phyloP scores from a whole-genome alignment of 805 yeast species.

The Pichia sporocuriosa region DNA sequence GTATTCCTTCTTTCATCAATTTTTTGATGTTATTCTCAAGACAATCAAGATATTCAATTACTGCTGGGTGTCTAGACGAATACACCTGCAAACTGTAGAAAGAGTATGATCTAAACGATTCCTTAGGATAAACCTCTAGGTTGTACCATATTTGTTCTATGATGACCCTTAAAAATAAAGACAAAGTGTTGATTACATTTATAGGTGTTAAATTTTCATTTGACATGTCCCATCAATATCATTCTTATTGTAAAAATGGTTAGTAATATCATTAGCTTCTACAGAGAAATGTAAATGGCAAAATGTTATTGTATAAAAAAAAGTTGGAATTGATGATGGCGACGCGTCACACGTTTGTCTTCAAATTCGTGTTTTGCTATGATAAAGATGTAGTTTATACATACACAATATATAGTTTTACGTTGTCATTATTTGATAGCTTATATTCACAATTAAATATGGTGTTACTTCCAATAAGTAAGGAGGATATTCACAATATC shows the following conservation, averaged over 20 bases:
- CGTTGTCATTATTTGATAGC: too few species aligned
- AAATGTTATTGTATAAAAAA: too few species aligned
- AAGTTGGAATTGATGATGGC: too few species aligned
- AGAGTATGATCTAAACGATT: slow-evolving; percentile 38
- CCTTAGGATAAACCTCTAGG: slow-evolving; percentile 45
- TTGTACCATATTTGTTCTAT: slow-evolving; percentile 47
- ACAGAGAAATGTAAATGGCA: too few species aligned
- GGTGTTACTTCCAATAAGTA: slow-evolving; percentile 35
- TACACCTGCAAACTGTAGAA: slow-evolving; percentile 39
- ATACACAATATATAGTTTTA: too few species aligned
- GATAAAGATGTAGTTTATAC: too few species aligned
- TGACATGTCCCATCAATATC: neutral
- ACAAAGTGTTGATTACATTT: neutral
- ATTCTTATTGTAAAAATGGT: neutral
- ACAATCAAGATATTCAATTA: slow-evolving; percentile 33
- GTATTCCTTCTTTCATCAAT: slow-evolving; percentile 18
- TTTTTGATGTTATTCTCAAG: slow-evolving; percentile 18
- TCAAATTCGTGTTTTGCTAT: too few species aligned
- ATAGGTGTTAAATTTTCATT: neutral
- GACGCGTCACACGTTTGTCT: too few species aligned
- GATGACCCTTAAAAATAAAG: slow-evolving; percentile 4
- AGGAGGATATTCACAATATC: slow-evolving; percentile 58
- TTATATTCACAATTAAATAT: slow-evolving; percentile 11
- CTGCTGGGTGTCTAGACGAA: slow-evolving; percentile 40
- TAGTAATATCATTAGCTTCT: too few species aligned